Evolutionary conservation across 495 filamentous ascomycete species (phyloP), one percentile per base, ranked within the genome.

Genomic region (Astrocystis sublimbata): DNA sequence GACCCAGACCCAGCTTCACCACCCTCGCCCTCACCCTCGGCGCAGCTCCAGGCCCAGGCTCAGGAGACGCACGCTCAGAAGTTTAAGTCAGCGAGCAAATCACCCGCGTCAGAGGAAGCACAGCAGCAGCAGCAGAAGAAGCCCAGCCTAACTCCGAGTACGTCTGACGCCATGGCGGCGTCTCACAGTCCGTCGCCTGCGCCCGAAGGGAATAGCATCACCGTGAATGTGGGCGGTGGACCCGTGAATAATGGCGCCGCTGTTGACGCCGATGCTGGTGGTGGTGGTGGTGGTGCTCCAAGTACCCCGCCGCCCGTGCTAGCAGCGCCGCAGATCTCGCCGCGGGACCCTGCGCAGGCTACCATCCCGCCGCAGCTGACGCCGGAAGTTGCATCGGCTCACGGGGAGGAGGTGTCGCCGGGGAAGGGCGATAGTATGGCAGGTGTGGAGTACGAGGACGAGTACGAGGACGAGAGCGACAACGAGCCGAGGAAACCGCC

Each of bases 311-410:
- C 42, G 21, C 49, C 68, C 38, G 65, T 67, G 7, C 55, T 66
- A 26, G 62, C 55, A 26, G 65, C 69, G 17, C 69, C 69, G 6
- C 61, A 53, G 38, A 67, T 69, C 36, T 61, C 59, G 41, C 63
- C 68, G 12, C 65, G 46, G 51, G 61, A 59, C 56, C 54, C 66
- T 13, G 41, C 67, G 9, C 60, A 66, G 38, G 67, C 65, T 26
- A 65, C 60, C 12, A 65, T 70, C 23, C 65, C 67, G 5, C 58
- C 62, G 4, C 53, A 65, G 31, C 26, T 58, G 17, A 13, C 54
- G 2, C 61, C 26, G 3, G 50, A 62, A n/a, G 49, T 53, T 30
- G 7, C 41, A 13, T 19, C 58, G n/a, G 49, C 28, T 23, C 52
- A 52, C 35, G 47, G 51, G 3, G 51, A 55, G 24, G 51, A 55